Percentiles rank a stretch among this genome's conserved stretches.
Evolutionary conservation across 139 green algal species (phyloP).

Genomic region (Nannochloris sp.): DNA sequence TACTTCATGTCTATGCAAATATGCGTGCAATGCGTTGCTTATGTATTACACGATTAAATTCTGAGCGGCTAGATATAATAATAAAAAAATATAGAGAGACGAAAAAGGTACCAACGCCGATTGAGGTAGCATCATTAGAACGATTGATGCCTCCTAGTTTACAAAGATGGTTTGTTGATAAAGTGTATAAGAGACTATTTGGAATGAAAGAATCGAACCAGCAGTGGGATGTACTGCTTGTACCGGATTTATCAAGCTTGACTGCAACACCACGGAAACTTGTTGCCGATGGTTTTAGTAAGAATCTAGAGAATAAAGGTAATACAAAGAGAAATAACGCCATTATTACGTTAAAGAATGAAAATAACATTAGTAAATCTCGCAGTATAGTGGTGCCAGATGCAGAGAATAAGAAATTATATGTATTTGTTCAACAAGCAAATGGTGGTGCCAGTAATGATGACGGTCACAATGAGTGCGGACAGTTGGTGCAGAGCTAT

Average conservation of each 20-base stretch:
- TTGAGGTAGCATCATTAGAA: not conserved
- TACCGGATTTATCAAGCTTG: not conserved
- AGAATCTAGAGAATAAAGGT: not conserved
- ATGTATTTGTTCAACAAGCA: too few relatives aligned
- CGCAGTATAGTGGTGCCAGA: too few relatives aligned
- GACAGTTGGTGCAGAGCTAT: too few relatives aligned
- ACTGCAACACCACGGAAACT: not conserved
- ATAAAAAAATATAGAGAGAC: not conserved
- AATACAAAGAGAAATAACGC: not conserved
- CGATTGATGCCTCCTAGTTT: not conserved
- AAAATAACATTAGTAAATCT: too few relatives aligned
- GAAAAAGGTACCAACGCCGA: not conserved
- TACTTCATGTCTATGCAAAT: slow-evolving; percentile 73
- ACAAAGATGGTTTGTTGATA: not conserved
- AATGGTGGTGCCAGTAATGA: too few relatives aligned
- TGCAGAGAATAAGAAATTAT: too few relatives aligned
- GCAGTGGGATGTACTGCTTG: too few relatives aligned
- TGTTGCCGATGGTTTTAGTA: not conserved
- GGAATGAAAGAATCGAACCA: too few relatives aligned
- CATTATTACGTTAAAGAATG: too few relatives aligned
- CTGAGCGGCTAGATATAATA: not conserved
- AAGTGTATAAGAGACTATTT: not conserved
- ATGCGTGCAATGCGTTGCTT: slow-evolving; percentile 65
- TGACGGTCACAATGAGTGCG: too few relatives aligned
- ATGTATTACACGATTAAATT: slow-evolving; percentile 64